Evolutionary conservation across 208 protist genomes (phyloP).

Genomic region (Tritrichomonas foetus): DNA sequence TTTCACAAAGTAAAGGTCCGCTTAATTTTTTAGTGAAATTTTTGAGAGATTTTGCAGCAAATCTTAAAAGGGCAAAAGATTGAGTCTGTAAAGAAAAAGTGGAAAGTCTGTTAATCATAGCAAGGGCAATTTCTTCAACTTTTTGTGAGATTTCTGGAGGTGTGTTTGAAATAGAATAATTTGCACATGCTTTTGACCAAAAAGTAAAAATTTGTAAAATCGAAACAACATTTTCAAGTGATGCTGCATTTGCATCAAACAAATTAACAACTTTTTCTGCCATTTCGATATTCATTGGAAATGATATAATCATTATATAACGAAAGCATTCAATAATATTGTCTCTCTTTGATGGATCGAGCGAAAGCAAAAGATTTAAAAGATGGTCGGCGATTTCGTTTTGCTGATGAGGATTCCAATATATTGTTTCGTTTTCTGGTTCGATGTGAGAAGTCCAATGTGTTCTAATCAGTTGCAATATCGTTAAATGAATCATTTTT

Average conservation of each 20-base stretch:
- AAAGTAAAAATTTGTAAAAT: not conserved
- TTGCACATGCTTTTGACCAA: not conserved
- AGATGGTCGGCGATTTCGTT: not conserved
- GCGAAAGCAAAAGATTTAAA: not conserved
- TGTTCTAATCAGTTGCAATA: not conserved
- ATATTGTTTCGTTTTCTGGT: not conserved
- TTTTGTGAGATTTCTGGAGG: not conserved
- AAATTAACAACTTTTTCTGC: not conserved
- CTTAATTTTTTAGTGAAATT: not conserved
- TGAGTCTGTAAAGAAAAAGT: not conserved
- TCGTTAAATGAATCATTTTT: not conserved
- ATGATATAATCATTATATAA: not conserved
- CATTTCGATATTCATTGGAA: not conserved
- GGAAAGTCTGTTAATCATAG: not conserved
- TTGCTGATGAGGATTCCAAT: not conserved
- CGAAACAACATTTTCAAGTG: not conserved
- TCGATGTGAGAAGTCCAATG: not conserved
- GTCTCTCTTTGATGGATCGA: not conserved
- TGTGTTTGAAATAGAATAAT: not conserved
- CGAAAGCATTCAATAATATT: not conserved
- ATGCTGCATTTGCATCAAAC: not conserved
- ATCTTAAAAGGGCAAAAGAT: not conserved
- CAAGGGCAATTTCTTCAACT: not conserved
- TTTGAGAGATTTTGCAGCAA: not conserved
- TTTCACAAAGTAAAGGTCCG: not conserved